A percentile compares a stretch with the other conserved stretches of the same genome.
phyloP scores from a whole-genome alignment of 768 basidiomycete genomes.

The Termitomyces sp. region DNA sequence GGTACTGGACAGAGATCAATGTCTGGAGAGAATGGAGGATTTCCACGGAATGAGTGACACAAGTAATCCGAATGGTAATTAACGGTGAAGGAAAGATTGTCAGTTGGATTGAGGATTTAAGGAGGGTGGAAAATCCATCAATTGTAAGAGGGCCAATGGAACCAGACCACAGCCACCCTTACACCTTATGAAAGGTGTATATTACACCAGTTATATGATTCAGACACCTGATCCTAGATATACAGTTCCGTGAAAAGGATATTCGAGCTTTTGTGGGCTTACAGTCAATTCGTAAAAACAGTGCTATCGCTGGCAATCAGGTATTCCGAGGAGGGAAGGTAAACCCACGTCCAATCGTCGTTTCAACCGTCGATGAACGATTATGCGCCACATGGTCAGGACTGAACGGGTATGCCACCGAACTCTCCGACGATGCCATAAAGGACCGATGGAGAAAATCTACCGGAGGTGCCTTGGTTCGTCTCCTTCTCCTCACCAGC shows the following conservation, averaged over 20 bases:
- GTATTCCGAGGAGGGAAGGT: background rate
- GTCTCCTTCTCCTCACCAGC: constrained; percentile 30
- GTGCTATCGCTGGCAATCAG: background rate
- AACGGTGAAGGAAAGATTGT: background rate
- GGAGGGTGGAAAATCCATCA: background rate
- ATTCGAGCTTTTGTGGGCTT: too few species aligned
- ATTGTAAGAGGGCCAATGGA: background rate
- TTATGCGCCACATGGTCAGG: background rate
- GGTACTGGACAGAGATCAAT: background rate
- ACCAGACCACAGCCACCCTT: too few species aligned
- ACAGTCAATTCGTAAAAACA: too few species aligned
- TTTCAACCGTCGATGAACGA: background rate
- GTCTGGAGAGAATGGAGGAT: background rate
- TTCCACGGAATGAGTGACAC: background rate
- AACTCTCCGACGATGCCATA: background rate
- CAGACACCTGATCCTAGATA: too few species aligned
- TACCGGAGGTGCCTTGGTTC: constrained; percentile 48
- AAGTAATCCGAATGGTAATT: background rate
- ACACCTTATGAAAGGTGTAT: too few species aligned
- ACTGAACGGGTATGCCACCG: background rate
- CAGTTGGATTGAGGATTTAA: background rate
- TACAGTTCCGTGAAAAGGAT: too few species aligned
- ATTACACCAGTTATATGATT: too few species aligned
- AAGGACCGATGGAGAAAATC: constrained; percentile 37
- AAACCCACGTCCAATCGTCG: background rate